Percentiles rank a stretch among this genome's conserved stretches.
Evolutionary conservation across 2,329 filamentous ascomycete species (phyloP).

Genomic region (Colletotrichum karsti): DNA sequence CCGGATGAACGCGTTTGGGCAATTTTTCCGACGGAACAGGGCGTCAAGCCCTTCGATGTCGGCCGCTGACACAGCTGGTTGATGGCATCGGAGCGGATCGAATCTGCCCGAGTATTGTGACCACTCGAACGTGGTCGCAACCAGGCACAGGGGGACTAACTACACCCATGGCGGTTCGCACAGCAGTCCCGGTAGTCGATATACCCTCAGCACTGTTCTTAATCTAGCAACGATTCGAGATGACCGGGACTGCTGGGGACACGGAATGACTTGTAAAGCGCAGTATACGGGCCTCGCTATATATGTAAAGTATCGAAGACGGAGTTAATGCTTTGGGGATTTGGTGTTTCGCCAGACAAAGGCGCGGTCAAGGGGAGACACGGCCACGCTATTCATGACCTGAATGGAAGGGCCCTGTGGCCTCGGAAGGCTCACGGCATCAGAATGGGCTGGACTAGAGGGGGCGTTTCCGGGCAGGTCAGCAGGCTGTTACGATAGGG

Average conservation of each 20-base stretch:
- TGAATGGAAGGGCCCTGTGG: constrained; percentile 8
- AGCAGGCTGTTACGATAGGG: constrained; percentile 12
- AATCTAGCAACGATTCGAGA: constrained; percentile 15
- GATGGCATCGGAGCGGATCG: constrained; percentile 1
- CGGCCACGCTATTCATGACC: constrained; percentile 8
- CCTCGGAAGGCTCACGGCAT: neutral
- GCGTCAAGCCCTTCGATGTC: constrained; percentile 44
- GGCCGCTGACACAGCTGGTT: constrained; percentile 38
- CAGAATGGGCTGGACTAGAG: constrained; percentile 7
- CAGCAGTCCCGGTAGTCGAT: constrained; percentile 14
- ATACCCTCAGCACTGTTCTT: constrained; percentile 22
- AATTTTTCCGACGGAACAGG: constrained; percentile 63
- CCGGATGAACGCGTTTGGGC: constrained; percentile 68
- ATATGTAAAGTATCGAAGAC: constrained; percentile 28
- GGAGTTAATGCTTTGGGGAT: constrained; percentile 26
- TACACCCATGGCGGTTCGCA: neutral
- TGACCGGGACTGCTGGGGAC: neutral
- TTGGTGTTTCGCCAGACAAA: constrained; percentile 4
- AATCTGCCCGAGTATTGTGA: neutral
- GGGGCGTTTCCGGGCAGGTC: constrained; percentile 24
- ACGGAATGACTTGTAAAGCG: constrained; percentile 23
- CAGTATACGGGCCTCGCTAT: constrained; percentile 24
- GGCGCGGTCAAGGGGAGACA: constrained; percentile 10
- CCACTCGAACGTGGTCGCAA: neutral
- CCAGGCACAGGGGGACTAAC: neutral